Percentiles rank a stretch among this genome's conserved stretches.
Conservation (phyloP, 2,329 filamentous ascomycete species). For the Pseudogymnoascus verrucosus region DNA sequence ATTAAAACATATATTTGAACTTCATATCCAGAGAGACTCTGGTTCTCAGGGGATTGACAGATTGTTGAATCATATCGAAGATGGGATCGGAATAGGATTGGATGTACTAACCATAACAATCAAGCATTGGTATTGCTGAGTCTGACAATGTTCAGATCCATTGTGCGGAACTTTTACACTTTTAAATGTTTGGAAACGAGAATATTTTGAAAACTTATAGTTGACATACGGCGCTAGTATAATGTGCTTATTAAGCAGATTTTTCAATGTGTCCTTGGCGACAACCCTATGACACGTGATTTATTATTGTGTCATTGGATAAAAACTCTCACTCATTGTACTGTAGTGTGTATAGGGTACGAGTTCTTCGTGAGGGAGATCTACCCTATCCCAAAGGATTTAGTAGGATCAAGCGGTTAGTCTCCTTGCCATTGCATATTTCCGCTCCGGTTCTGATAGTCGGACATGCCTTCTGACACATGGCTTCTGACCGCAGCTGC, state of each 20-base stretch:
- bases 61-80: slow-evolving; percentile 60
- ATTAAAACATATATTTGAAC: slow-evolving; percentile 45
- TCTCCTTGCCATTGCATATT: not conserved
- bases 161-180: not conserved
- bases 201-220: slow-evolving; percentile 6
- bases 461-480: slow-evolving; percentile 5
- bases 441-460: not conserved
- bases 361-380: not conserved
- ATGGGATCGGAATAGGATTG: not conserved
- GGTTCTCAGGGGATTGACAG: slow-evolving; percentile 76
- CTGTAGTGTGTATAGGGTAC: not conserved
- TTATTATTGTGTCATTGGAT: not conserved
- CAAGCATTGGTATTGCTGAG: not conserved
- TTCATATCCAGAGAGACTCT: slow-evolving; percentile 32
- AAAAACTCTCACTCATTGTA: not conserved
- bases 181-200: not conserved
- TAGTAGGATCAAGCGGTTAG: not conserved
- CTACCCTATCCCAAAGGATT: not conserved
- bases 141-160: not conserved
- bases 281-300: not conserved
- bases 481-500: slow-evolving; percentile 1
- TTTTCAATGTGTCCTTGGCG: not conserved
- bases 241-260: not conserved
- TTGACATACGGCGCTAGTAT: slow-evolving; percentile 1
- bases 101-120: slow-evolving; percentile 14